Base-by-base conservation (phyloP, 352 stramenopile species). In the Pythium grandisporangium region DNA sequence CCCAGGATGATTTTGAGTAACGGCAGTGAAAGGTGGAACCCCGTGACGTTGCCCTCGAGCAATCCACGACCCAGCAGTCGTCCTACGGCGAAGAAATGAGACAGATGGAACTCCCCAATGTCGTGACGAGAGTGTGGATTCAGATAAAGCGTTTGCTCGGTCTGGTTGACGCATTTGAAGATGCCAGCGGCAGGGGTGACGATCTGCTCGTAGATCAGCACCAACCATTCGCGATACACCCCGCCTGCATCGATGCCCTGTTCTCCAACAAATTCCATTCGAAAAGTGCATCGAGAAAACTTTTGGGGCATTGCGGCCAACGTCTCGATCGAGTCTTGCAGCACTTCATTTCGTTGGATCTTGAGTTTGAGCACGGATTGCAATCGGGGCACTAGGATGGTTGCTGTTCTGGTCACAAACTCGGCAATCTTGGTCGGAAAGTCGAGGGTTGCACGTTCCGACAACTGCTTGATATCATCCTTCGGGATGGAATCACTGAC, bases 1-100 rank as follows among this genome's bases (percentile, higher is more conserved):
- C 65, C 65, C 6, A 77, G 42, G 3, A 74, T 67, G 42, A 74
- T 62, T 42, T 82, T 75, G 29, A 79, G 45, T 45, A 79, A 37
- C 8, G 55, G 58, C 5, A 56, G 51, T 20, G 48, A 83, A 48
- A 98, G 83, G 44, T 98, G 95, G 24, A 93, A 90, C 21, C 68
- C 63, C 2, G 97, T 72, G 5, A 97, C 57, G 51, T 98, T 84
- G 34, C 85, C 73, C 49, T 98, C 95, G n/a, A 83, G 45, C 19
- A 81, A 40, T 1, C 59, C 61, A 20, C 66, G 56, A 7, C 73
- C 70, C 3, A 87, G 40, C 6, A 80, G 37, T 0, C 70, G 69
- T 0, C 69, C 67, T 35, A 50, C 37, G 2, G 65, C 69, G 22
- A 74, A 67, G 17, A 57, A 72, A 21, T 79, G 63, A 12, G 48